These are phyloP conservation scores for Termitomyces bulborhizus DNA, from an alignment of 768 basidiomycete genomes.

Conservation along the genomic window DNA sequence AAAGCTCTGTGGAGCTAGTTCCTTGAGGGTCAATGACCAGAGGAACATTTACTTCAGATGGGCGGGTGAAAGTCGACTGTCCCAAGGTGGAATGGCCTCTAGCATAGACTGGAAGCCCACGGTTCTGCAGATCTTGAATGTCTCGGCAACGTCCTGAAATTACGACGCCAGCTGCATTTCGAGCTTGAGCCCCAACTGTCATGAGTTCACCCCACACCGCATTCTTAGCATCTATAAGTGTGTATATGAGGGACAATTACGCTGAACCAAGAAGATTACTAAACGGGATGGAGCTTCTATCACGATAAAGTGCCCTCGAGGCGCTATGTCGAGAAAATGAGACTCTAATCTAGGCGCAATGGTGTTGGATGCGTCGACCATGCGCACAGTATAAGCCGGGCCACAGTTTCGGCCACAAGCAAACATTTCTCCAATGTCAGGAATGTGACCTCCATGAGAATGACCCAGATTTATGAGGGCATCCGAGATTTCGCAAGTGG, in stretches of 20 bases:
- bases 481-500: slow-evolving; percentile 85
- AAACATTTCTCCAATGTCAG: slow-evolving; percentile 63
- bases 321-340: slow-evolving; percentile 82
- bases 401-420: slow-evolving; percentile 47
- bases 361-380: slow-evolving; percentile 57
- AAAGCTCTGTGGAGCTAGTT: slow-evolving; percentile 20
- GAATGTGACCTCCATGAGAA: slow-evolving; percentile 71
- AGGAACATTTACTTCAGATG: slow-evolving; percentile 68
- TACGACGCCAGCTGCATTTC: slow-evolving; percentile 66
- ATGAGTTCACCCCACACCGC: slow-evolving; percentile 93
- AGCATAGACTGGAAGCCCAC: slow-evolving; percentile 77
- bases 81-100: slow-evolving; percentile 81
- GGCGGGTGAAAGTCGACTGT: slow-evolving; percentile 78
- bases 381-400: slow-evolving; percentile 83
- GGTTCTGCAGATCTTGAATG: slow-evolving; percentile 64
- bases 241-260: slow-evolving; percentile 13
- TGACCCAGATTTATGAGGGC: slow-evolving; percentile 77
- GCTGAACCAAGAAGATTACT: slow-evolving; percentile 10
- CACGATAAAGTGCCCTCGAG: slow-evolving; percentile 60
- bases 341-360: slow-evolving; percentile 54
- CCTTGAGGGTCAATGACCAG: slow-evolving; percentile 43
- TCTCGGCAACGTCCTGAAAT: slow-evolving; percentile 87
- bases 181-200: slow-evolving; percentile 77
- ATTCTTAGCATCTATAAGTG: slow-evolving; percentile 54
- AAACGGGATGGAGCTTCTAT: slow-evolving; percentile 70